Conservation (phyloP, 2,329 filamentous ascomycete species). For the Colletotrichum endophyticum region DNA sequence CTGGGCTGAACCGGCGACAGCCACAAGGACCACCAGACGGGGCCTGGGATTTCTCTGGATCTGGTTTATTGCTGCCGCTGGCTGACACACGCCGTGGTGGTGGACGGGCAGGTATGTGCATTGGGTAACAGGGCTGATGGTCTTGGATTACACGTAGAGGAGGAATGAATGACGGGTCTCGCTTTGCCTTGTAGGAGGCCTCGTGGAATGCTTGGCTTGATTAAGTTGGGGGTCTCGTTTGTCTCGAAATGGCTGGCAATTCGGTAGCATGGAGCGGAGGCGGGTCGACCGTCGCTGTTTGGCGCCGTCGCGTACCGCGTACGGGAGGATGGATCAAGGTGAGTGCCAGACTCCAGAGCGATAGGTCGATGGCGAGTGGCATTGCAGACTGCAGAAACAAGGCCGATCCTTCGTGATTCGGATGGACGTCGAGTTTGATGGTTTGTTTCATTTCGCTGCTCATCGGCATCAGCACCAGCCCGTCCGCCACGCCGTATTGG, state of each 20-base stretch:
- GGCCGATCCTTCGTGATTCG: not conserved
- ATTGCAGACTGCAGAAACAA: not conserved
- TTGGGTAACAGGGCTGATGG: not conserved
- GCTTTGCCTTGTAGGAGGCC: slow-evolving; percentile 6
- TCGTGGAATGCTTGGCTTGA: slow-evolving; percentile 17
- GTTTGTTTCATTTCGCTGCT: not conserved
- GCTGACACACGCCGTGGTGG: not conserved
- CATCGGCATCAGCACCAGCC: not conserved
- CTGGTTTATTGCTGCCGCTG: not conserved
- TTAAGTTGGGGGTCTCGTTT: not conserved
- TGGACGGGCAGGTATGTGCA: not conserved
- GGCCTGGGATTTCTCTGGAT: not conserved
- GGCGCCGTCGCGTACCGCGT: not conserved
- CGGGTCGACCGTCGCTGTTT: not conserved
- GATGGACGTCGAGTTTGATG: not conserved
- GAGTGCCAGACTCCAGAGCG: not conserved
- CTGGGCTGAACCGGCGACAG: not conserved
- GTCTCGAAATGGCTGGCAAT: not conserved
- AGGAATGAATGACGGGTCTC: not conserved
- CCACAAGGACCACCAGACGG: not conserved
- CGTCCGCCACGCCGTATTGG: not conserved
- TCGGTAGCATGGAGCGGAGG: not conserved
- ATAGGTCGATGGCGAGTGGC: not conserved
- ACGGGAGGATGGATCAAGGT: not conserved
- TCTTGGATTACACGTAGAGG: not conserved